These are phyloP conservation scores for Lachnellula arida DNA, from an alignment of 2,329 filamentous ascomycete genomes.

Conservation along the genomic window DNA sequence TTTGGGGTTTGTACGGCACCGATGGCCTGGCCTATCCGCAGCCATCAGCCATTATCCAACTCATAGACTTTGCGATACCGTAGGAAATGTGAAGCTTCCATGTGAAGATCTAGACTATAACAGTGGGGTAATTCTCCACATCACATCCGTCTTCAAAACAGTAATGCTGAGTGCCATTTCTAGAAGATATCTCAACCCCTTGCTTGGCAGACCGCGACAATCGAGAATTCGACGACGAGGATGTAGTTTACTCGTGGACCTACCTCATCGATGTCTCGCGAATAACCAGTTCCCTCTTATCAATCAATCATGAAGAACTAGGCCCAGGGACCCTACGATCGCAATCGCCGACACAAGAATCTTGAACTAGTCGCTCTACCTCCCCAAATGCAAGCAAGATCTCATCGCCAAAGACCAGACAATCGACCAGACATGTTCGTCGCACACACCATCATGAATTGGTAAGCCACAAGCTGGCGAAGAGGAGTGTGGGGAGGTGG, in stretches of 20 bases:
- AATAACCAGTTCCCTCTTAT: conserved; percentile 52
- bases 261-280: conserved; percentile 63
- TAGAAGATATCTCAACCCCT: conserved; percentile 38
- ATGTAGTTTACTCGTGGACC: conserved; percentile 57
- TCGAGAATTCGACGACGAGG: conserved; percentile 53
- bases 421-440: conserved; percentile 35
- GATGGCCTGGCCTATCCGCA: conserved; percentile 48
- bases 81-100: conserved; percentile 54
- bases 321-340: conserved; percentile 38
- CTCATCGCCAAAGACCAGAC: conserved; percentile 32
- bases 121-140: conserved; percentile 31
- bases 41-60: conserved; percentile 14
- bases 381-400: conserved; percentile 36
- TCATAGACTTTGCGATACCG: conserved; percentile 42
- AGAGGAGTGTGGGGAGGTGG: conserved; percentile 51
- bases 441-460: conserved; percentile 33
- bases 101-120: conserved; percentile 58
- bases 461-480: conserved; percentile 38
- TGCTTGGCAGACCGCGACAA: conserved; percentile 58
- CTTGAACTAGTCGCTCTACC: conserved; percentile 34
- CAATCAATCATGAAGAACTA: conserved; percentile 36
- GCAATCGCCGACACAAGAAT: conserved; percentile 22
- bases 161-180: conserved; percentile 1
- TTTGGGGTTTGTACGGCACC: conserved; percentile 46
- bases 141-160: too few relatives aligned